phyloP scores from a whole-genome alignment of 352 stramenopile species.

The Globisporangium irregulare region DNA sequence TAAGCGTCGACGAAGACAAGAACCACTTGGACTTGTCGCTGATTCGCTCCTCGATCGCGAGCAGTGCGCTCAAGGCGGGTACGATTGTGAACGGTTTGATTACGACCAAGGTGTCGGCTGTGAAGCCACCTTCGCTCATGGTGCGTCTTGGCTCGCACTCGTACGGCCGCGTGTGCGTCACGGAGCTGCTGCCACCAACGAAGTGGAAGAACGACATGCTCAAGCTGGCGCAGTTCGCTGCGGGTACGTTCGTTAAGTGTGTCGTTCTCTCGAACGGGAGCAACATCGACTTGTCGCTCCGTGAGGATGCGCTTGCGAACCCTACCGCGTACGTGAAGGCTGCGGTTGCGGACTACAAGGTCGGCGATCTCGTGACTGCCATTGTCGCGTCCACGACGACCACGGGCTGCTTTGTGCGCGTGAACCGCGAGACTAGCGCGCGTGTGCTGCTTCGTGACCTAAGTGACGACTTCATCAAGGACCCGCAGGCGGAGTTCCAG shows the following conservation, averaged over 20 bases:
- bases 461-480: constrained; percentile 93
- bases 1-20: constrained; percentile 68
- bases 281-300: constrained; percentile 78
- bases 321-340: constrained; percentile 56
- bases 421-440: constrained; percentile 84
- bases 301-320: constrained; percentile 50
- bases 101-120: constrained; percentile 63
- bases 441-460: constrained; percentile 94
- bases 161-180: constrained; percentile 81
- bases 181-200: constrained; percentile 52
- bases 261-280: constrained; percentile 58
- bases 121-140: constrained; percentile 83
- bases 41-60: constrained; percentile 34
- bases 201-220: constrained; percentile 79
- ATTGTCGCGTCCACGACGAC: constrained; percentile 91
- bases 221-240: constrained; percentile 52
- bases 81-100: constrained; percentile 68
- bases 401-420: constrained; percentile 93
- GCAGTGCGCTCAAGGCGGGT: constrained; percentile 33
- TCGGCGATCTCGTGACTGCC: constrained; percentile 87
- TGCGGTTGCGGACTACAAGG: constrained; percentile 29
- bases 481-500: constrained; percentile 88
- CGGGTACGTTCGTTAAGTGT: constrained; percentile 67
- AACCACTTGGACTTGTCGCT: constrained; percentile 75
- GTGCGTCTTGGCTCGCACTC: constrained; percentile 73